phyloP scores from a whole-genome alignment of 2,329 filamentous ascomycete genomes.

The Didymosphaeria variabile region DNA sequence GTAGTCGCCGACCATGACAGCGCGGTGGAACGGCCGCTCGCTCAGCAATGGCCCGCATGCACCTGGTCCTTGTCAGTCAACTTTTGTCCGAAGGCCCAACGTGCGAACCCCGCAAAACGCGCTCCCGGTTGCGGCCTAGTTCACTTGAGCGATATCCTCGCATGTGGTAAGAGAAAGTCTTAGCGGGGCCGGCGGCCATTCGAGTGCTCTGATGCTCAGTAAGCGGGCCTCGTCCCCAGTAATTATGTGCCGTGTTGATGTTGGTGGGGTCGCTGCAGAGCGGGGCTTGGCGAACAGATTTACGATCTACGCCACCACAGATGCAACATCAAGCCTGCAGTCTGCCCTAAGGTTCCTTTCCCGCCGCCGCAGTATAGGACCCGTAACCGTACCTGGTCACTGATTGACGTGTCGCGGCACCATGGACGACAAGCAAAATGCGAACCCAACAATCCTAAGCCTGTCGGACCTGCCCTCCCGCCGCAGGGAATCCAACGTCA shows the following conservation, averaged over 20 bases:
- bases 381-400: not conserved
- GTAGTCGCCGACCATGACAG: constrained; percentile 11
- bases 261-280: not conserved
- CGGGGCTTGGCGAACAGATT: constrained; percentile 1
- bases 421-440: constrained; percentile 70
- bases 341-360: not conserved
- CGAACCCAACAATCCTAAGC: constrained; percentile 92
- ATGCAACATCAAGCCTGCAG: not conserved
- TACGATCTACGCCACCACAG: not conserved
- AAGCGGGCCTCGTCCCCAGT: not conserved
- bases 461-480: constrained; percentile 88
- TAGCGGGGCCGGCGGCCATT: not conserved
- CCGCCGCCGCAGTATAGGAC: not conserved
- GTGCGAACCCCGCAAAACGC: constrained; percentile 9
- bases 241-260: not conserved
- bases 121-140: constrained; percentile 2
- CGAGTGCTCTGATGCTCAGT: not conserved
- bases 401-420: constrained; percentile 15
- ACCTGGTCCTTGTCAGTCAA: not conserved
- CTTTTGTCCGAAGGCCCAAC: constrained; percentile 1
- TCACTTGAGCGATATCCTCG: not conserved
- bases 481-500: constrained; percentile 56
- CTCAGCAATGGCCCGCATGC: constrained; percentile 8
- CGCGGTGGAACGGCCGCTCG: not conserved
- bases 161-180: not conserved